Base-by-base conservation (phyloP, 1,139 yeast species). In the Candida glucosophila region DNA sequence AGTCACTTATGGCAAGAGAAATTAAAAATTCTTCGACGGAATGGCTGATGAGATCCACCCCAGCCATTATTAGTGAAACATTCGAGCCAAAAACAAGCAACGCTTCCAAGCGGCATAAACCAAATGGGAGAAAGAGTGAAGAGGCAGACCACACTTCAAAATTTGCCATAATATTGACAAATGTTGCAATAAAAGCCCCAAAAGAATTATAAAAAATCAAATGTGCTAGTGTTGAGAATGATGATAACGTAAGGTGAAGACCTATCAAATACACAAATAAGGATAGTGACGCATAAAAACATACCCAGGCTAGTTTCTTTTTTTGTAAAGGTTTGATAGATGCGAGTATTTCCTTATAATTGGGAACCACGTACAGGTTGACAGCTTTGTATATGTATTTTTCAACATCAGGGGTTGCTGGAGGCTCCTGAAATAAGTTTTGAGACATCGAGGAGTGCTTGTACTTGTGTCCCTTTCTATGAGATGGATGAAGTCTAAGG, bases 391-490 rank as follows among this genome's bases (percentile, higher is more conserved):
- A n/a, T n/a, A n/a, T n/a, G n/a, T n/a, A n/a, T n/a, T n/a, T n/a
- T n/a, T n/a, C n/a, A n/a, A n/a, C n/a, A 24, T 78, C 77, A 1
- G 95, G 93, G 17, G 86, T 69, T 26, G 78, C 72, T 6, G 86
- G 78, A 1, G 96, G 95, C 44, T 88, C 97, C 47, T 83, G 95
- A 50, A 90, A 90, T 47, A 88, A 70, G 49, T 90, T 90, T 90
- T 90, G 81, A 3, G 95, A 82, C 5, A 90, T 95, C n/a, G 96
- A 85, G 5, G 96, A 85, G 43, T 90, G 97, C 49, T 90, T 90
- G 48, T 90, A 90, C 41, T 88, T 73, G 55, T 90, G 98, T 7
- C 98, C 97, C 37, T 88, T 77, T 58, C 97, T 73, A 43, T 83
- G 92, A 0, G 81, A 75, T 1, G 88, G 71, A 35, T 66, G 68